Evolutionary conservation across 2,329 filamentous ascomycete species (phyloP).

Genomic region (Mariannaea elegans): DNA sequence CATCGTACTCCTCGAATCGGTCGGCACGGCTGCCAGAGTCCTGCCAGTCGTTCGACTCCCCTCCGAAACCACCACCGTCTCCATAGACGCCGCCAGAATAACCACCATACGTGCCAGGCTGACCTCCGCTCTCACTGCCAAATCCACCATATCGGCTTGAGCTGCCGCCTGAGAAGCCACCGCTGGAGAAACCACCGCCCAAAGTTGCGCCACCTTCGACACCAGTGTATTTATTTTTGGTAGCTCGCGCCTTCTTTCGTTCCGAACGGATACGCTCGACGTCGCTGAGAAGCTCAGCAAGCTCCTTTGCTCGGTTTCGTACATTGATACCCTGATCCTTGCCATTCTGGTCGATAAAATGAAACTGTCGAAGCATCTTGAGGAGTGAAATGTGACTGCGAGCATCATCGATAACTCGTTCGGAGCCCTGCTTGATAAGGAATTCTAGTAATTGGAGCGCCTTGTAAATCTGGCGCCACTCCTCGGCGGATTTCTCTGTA

Average conservation of each 20-base stretch:
- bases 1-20: slow-evolving; percentile 96
- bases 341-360: slow-evolving; percentile 94
- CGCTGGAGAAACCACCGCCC: slow-evolving; percentile 65
- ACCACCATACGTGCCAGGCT: slow-evolving; percentile 59
- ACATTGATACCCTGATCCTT: slow-evolving; percentile 99
- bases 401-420: slow-evolving; percentile 96
- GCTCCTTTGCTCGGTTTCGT: slow-evolving; percentile 93
- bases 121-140: slow-evolving; percentile 76
- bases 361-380: slow-evolving; percentile 98
- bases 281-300: slow-evolving; percentile 91
- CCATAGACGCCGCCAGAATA: slow-evolving; percentile 84
- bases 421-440: slow-evolving; percentile 96
- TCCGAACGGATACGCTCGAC: slow-evolving; percentile 85
- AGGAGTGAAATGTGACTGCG: slow-evolving; percentile 93
- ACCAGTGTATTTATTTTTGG: slow-evolving; percentile 94
- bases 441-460: slow-evolving; percentile 96
- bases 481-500: slow-evolving; percentile 96
- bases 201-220: slow-evolving; percentile 82
- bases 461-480: slow-evolving; percentile 99
- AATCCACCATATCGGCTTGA: slow-evolving; percentile 84
- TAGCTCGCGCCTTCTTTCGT: slow-evolving; percentile 88
- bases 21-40: slow-evolving; percentile 70
- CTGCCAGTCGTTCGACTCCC: slow-evolving; percentile 76
- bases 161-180: slow-evolving; percentile 61
- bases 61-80: slow-evolving; percentile 94